These are phyloP conservation scores for Neocucurbitaria cava DNA, from an alignment of 2,329 filamentous ascomycete species.

Conservation along the genomic window DNA sequence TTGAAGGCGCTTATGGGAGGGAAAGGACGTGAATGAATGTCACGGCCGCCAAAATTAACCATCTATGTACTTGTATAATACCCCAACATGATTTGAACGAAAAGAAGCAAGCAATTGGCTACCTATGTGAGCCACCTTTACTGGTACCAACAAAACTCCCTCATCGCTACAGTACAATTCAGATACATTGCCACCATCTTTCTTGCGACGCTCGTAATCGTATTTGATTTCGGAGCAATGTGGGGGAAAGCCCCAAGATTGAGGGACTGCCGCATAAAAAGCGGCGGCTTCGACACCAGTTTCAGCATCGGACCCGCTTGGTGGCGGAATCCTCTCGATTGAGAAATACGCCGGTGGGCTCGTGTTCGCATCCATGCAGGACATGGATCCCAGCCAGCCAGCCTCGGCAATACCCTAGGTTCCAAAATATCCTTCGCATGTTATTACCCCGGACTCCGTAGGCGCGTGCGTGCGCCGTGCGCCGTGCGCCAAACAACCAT, in stretches of 20 bases:
- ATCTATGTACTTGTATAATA: slow-evolving; percentile 27
- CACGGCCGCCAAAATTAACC: slow-evolving; percentile 16
- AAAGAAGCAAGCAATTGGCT: slow-evolving; percentile 1
- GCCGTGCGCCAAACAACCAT: too few species aligned
- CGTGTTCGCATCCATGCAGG: slow-evolving; percentile 11
- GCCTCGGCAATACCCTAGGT: slow-evolving; percentile 7
- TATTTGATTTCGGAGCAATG: neutral
- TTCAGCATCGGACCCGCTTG: slow-evolving; percentile 8
- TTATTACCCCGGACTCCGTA: slow-evolving; percentile 18
- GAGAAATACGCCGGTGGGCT: neutral
- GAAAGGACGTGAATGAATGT: slow-evolving; percentile 16
- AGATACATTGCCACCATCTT: neutral
- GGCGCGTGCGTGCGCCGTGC: slow-evolving; percentile 7
- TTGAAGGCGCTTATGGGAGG: neutral
- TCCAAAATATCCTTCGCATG: slow-evolving; percentile 19
- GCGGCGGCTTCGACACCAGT: slow-evolving; percentile 3
- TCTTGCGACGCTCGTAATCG: neutral
- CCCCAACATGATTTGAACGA: slow-evolving; percentile 9
- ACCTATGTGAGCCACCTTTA: slow-evolving; percentile 3
- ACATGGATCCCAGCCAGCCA: neutral
- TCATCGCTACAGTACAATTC: neutral
- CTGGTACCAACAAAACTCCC: neutral
- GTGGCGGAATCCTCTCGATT: neutral
- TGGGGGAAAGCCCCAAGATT: neutral
- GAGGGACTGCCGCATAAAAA: neutral